A percentile compares a stretch with the other conserved stretches of the same genome.
Evolutionary conservation across 2,329 filamentous ascomycete species (phyloP).

Genomic region (Paecilomyces sp.): DNA sequence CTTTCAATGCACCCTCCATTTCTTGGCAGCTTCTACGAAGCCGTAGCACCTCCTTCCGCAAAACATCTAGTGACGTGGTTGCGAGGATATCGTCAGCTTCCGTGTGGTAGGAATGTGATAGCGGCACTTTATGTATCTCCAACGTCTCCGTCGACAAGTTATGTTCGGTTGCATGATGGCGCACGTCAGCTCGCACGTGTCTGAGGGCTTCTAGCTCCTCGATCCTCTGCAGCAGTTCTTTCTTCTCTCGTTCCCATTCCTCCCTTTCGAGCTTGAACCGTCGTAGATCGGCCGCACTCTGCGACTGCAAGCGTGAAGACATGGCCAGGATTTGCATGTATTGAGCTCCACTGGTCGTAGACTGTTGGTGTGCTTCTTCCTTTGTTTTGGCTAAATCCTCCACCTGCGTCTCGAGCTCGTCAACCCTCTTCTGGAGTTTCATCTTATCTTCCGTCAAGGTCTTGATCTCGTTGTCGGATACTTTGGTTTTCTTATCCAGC

Average conservation of each 20-base stretch:
- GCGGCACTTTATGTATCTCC: neutral
- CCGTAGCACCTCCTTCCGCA: slow-evolving; percentile 12
- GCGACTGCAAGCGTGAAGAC: slow-evolving; percentile 39
- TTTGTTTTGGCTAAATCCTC: slow-evolving; percentile 42
- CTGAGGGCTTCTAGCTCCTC: slow-evolving; percentile 21
- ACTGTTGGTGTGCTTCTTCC: slow-evolving; percentile 39
- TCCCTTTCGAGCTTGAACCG: slow-evolving; percentile 35
- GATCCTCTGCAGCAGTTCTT: slow-evolving; percentile 27
- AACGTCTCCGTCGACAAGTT: neutral
- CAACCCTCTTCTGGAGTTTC: slow-evolving; percentile 40
- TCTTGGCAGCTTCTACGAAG: slow-evolving; percentile 10
- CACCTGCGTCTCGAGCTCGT: slow-evolving; percentile 41
- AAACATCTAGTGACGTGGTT: slow-evolving; percentile 12
- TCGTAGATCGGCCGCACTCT: slow-evolving; percentile 36
- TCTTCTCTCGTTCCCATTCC: slow-evolving; percentile 17
- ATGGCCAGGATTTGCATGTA: slow-evolving; percentile 47
- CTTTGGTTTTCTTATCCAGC: slow-evolving; percentile 45
- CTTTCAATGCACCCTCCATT: slow-evolving; percentile 11
- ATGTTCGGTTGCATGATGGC: neutral
- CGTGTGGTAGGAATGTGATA: slow-evolving; percentile 6
- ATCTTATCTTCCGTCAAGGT: slow-evolving; percentile 45
- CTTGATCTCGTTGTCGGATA: slow-evolving; percentile 47
- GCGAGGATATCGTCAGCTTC: slow-evolving; percentile 7
- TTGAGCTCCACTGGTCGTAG: slow-evolving; percentile 39
- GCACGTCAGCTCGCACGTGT: neutral